A percentile compares a stretch with the other conserved stretches of the same genome.
Conservation (phyloP, 352 stramenopile species). For the Sclerospora graminicola region DNA sequence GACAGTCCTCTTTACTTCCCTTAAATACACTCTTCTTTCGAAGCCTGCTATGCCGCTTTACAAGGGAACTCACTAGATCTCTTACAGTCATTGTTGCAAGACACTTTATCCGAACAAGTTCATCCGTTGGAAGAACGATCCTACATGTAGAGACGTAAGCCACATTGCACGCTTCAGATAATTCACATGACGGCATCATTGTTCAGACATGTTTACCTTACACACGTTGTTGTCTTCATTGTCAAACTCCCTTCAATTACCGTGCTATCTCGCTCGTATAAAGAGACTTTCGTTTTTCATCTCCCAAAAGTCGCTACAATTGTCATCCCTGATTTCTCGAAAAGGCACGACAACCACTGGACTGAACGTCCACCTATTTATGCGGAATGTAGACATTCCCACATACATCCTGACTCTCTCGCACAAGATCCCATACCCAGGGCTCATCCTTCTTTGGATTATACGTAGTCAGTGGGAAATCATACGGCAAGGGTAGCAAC, state of each 20-base stretch:
- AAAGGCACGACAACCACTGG: conserved; percentile 11
- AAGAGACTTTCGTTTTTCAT: conserved; percentile 9
- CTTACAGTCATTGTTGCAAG: conserved; percentile 16
- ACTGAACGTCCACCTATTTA: conserved; percentile 3
- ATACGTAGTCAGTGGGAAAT: conserved; percentile 60
- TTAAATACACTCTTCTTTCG: no score
- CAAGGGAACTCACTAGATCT: conserved; percentile 10
- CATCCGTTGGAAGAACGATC: conserved; percentile 26
- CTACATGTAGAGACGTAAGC: no score
- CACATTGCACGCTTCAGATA: not conserved
- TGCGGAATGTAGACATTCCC: conserved; percentile 58
- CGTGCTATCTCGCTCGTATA: no score
- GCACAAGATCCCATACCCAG: conserved; percentile 72
- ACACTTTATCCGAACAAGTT: conserved; percentile 26
- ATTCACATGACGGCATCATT: no score
- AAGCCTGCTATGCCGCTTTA: conserved; percentile 2
- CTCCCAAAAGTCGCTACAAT: conserved; percentile 1
- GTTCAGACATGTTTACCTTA: no score
- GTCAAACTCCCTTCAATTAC: no score
- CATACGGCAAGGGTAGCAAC: conserved; percentile 51
- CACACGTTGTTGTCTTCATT: no score
- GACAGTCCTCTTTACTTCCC: not conserved
- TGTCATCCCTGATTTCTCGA: conserved; percentile 3
- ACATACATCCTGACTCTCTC: conserved; percentile 57
- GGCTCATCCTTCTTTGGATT: conserved; percentile 59